phyloP scores from a whole-genome alignment of 2,329 filamentous ascomycete genomes.

The Paracamarosporium sp. region DNA sequence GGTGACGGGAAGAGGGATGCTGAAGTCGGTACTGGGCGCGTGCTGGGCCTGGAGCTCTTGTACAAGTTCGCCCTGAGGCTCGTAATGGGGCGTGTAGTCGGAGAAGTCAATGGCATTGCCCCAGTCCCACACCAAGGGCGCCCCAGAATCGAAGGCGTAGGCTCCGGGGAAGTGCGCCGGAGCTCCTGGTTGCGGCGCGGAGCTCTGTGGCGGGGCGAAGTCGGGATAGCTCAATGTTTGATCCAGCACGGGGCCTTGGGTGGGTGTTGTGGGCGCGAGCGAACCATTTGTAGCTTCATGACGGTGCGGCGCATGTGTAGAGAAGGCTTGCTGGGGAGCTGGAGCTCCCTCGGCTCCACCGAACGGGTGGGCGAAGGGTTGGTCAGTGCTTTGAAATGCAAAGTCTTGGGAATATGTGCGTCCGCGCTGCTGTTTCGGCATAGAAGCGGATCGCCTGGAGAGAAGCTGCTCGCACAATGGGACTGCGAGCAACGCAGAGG shows the following conservation, averaged over 20 bases:
- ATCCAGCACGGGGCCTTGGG: constrained; percentile 24
- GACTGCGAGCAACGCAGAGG: constrained; percentile 8
- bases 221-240: constrained; percentile 25
- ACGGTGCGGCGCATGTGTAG: constrained; percentile 25
- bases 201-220: constrained; percentile 24
- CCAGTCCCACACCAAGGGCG: constrained; percentile 48
- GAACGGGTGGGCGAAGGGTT: constrained; percentile 26
- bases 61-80: constrained; percentile 55
- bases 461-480: constrained; percentile 18
- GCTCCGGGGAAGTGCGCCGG: constrained; percentile 21
- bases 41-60: constrained; percentile 43
- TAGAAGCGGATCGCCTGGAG: constrained; percentile 26
- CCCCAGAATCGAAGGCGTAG: constrained; percentile 32
- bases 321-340: constrained; percentile 18
- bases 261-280: constrained; percentile 20
- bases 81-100: constrained; percentile 46
- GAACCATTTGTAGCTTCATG: constrained; percentile 33
- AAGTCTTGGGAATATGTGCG: constrained; percentile 32
- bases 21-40: constrained; percentile 44
- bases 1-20: constrained; percentile 40
- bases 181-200: constrained; percentile 17
- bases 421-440: constrained; percentile 34
- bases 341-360: constrained; percentile 23
- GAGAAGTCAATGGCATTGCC: constrained; percentile 42
- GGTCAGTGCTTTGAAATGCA: constrained; percentile 44